A percentile compares a stretch with the other conserved stretches of the same genome.
phyloP scores from a whole-genome alignment of 116 monocot species.

The Iris pallida region DNA sequence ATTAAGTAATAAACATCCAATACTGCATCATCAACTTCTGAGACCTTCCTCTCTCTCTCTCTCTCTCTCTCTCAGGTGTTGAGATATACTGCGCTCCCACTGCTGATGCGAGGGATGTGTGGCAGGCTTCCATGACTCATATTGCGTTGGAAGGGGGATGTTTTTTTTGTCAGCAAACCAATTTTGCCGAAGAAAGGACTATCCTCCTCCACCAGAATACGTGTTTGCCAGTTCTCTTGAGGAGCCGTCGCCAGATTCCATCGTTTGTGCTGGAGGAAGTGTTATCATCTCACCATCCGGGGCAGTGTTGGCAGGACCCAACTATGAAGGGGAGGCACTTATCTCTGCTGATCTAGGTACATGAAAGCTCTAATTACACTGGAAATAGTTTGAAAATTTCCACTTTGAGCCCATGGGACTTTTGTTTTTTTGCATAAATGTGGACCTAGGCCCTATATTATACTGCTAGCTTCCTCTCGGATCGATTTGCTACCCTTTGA shows the following conservation, averaged over 20 bases:
- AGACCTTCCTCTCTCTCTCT: not conserved
- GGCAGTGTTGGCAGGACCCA: constrained; percentile 79
- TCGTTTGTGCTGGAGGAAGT: constrained; percentile 94
- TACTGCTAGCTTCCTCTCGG: no score
- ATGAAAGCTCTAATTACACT: not conserved
- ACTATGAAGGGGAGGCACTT: constrained; percentile 87
- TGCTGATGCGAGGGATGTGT: constrained; percentile 77
- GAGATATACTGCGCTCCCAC: constrained; percentile 99
- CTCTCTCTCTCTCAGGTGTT: constrained; percentile 45
- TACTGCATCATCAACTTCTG: not conserved
- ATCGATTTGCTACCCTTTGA: no score
- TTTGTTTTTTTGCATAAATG: no score
- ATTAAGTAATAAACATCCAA: not conserved
- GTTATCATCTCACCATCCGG: constrained; percentile 94
- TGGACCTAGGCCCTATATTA: no score
- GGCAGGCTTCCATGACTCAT: constrained; percentile 98
- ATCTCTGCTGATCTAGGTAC: constrained; percentile 85
- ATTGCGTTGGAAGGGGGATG: constrained; percentile 98
- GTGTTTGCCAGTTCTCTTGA: constrained; percentile 50
- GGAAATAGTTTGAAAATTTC: no score
- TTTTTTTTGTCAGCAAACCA: constrained; percentile 93
- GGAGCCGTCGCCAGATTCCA: constrained; percentile 71
- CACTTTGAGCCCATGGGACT: no score
- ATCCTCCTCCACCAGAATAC: constrained; percentile 89
- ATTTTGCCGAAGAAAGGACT: constrained; percentile 91